phyloP scores from a whole-genome alignment of 2,329 filamentous ascomycete genomes.

The Pyrenophora tritici-repentis region DNA sequence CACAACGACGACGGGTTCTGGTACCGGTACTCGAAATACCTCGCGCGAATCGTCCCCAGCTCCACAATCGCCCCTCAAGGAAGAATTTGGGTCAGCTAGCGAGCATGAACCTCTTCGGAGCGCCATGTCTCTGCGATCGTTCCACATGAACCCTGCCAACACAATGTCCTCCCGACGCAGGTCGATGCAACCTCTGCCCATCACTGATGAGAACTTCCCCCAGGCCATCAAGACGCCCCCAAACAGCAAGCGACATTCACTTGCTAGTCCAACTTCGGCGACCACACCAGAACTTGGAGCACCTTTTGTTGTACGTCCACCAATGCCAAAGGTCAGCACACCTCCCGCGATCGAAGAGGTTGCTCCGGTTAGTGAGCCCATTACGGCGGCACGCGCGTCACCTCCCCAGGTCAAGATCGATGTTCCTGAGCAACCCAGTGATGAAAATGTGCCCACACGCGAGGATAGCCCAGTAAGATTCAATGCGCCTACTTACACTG shows the following conservation, averaged over 20 bases:
- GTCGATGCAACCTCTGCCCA: conserved; percentile 47
- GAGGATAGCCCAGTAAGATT: conserved; percentile 30
- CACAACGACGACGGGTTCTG: conserved; percentile 41
- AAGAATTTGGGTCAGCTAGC: conserved; percentile 26
- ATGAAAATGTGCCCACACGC: conserved; percentile 12
- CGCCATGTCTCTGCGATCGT: conserved; percentile 45
- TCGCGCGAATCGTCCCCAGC: conserved; percentile 45
- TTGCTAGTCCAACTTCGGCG: conserved; percentile 36
- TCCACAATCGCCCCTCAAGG: conserved; percentile 41
- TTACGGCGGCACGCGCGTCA: conserved; percentile 9
- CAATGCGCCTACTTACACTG: conserved; percentile 31
- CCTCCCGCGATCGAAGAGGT: not conserved
- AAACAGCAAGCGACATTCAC: conserved; percentile 37
- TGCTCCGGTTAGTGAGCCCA: conserved; percentile 12
- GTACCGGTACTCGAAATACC: conserved; percentile 38
- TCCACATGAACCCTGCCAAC: conserved; percentile 45
- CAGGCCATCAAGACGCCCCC: conserved; percentile 22
- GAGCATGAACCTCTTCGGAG: conserved; percentile 40
- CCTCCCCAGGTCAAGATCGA: conserved; percentile 5
- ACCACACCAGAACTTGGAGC: conserved; percentile 19
- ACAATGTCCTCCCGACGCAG: conserved; percentile 38
- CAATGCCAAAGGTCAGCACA: not conserved
- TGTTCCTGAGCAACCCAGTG: not conserved
- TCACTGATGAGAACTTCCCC: conserved; percentile 42
- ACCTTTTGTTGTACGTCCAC: conserved; percentile 4